These are phyloP conservation scores for Asterochloris erici DNA, from an alignment of 139 green algal species.

Conservation along the genomic window DNA sequence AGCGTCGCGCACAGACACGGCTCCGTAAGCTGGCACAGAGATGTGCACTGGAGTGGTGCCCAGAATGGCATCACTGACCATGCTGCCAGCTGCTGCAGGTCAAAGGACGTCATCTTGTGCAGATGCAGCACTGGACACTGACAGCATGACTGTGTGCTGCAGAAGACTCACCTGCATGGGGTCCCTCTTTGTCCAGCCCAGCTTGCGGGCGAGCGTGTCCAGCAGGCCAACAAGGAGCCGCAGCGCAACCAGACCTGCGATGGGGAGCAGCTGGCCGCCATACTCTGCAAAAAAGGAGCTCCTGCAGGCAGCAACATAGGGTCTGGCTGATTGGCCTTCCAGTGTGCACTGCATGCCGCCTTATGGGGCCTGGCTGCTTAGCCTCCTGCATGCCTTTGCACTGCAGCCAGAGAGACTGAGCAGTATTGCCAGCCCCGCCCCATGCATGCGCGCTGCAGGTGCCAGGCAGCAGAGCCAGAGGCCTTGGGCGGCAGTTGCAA, in stretches of 20 bases:
- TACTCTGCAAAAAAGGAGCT: conserved; percentile 56
- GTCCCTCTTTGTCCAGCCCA: conserved; percentile 39
- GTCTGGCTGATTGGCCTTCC: no score
- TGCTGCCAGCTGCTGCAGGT: not conserved
- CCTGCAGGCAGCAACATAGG: conserved; percentile 6
- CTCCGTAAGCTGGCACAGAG: not conserved
- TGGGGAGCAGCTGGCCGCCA: conserved; percentile 47
- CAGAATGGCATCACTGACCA: not conserved
- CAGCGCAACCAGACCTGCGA: conserved; percentile 44
- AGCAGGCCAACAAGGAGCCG: conserved; percentile 37
- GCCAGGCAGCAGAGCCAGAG: no score
- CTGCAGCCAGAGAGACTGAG: no score
- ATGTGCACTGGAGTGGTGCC: not conserved
- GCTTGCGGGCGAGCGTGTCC: conserved; percentile 28
- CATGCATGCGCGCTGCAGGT: no score
- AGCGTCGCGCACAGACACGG: not conserved
- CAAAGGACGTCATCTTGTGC: not conserved
- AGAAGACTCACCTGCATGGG: conserved; percentile 23
- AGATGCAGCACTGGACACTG: not conserved
- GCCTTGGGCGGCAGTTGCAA: not conserved
- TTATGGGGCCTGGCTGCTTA: no score
- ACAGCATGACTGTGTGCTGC: not conserved
- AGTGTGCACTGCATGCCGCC: no score
- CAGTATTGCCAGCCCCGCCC: no score
- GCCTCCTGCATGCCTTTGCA: no score